Evolutionary conservation across 2,329 filamentous ascomycete genomes (phyloP).

Genomic region (Gnomoniopsis sp.): DNA sequence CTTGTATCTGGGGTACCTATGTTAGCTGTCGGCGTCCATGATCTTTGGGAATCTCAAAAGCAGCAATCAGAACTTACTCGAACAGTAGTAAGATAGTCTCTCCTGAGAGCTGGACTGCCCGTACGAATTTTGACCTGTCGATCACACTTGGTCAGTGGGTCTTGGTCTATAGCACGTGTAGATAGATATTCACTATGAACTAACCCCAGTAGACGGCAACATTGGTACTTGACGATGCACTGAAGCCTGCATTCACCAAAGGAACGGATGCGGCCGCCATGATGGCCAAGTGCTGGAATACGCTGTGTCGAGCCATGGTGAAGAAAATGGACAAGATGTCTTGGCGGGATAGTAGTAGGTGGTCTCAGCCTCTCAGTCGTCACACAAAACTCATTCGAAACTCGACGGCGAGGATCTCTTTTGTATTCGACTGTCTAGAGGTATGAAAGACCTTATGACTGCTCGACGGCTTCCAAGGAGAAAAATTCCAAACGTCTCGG

Average conservation of each 20-base stretch:
- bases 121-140: slow-evolving; percentile 57
- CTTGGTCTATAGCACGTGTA: background rate
- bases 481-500: background rate
- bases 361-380: background rate
- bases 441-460: slow-evolving; percentile 1
- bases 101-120: slow-evolving; percentile 48
- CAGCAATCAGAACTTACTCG: slow-evolving; percentile 40
- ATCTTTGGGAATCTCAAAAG: background rate
- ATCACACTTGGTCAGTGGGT: background rate
- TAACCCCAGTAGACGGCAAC: slow-evolving; percentile 66
- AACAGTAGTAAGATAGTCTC: slow-evolving; percentile 56
- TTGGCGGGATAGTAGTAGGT: background rate
- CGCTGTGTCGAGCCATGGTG: slow-evolving; percentile 4
- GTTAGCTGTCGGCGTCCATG: background rate
- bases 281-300: background rate
- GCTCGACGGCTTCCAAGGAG: background rate
- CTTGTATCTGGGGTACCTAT: slow-evolving; percentile 36
- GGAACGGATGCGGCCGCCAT: slow-evolving; percentile 22
- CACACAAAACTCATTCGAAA: background rate
- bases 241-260: slow-evolving; percentile 38
- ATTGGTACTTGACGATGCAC: slow-evolving; percentile 45
- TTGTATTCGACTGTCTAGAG: background rate
- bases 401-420: background rate
- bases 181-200: slow-evolving; percentile 10
- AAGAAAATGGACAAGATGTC: background rate